A percentile compares a stretch with the other conserved stretches of the same genome.
Conservation (phyloP, 345 rosid species). For the Hypericum perforatum region DNA sequence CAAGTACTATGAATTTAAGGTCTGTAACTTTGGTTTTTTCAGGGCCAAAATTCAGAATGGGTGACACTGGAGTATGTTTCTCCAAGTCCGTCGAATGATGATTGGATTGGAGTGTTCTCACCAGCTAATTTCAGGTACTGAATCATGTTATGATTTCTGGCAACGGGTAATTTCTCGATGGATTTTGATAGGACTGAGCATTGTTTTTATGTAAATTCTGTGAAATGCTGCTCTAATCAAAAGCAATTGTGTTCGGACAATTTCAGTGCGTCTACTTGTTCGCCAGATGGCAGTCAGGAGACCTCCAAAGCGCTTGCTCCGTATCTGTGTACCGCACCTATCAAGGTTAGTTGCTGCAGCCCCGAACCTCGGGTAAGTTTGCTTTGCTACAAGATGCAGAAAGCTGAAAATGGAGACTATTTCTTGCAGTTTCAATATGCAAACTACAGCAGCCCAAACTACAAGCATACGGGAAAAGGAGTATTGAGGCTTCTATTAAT, state of each 20-base stretch:
- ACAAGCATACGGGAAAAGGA: constrained; percentile 42
- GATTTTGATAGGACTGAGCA: too few relatives aligned
- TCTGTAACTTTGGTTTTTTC: background rate
- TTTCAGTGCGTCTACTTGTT: constrained; percentile 49
- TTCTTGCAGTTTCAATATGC: constrained; percentile 51
- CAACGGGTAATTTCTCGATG: too few relatives aligned
- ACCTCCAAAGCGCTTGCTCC: constrained; percentile 37
- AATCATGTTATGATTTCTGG: background rate
- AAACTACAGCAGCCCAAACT: constrained; percentile 41
- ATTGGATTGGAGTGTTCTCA: constrained; percentile 78
- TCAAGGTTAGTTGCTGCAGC: constrained; percentile 35
- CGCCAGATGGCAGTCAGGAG: constrained; percentile 16
- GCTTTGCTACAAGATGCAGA: background rate
- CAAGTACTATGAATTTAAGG: too few relatives aligned
- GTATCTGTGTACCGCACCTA: constrained; percentile 50
- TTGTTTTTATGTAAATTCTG: too few relatives aligned
- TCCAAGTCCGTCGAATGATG: constrained; percentile 47
- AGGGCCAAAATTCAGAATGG: constrained; percentile 56
- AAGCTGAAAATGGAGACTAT: background rate
- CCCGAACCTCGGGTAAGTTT: constrained; percentile 1
- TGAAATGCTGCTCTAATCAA: too few relatives aligned
- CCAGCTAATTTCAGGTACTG: constrained; percentile 59
- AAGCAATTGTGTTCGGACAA: background rate
- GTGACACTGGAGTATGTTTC: constrained; percentile 37
- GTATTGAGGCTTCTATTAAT: constrained; percentile 54